Evolutionary conservation across 805 yeast species (phyloP).

Genomic region (Debaryomyces prosopidis): DNA sequence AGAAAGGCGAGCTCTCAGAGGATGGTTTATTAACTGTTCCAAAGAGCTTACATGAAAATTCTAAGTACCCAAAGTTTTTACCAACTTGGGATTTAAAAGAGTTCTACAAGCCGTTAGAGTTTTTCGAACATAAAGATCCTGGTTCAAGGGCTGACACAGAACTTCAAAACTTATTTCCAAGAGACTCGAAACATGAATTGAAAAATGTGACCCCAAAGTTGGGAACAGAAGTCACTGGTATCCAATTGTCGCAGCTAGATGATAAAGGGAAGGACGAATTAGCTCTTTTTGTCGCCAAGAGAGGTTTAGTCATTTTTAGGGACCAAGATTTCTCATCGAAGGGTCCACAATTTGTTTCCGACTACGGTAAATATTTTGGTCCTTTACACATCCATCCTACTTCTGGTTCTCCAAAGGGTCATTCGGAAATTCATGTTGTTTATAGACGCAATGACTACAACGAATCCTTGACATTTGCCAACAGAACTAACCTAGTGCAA

Average conservation of each 20-base stretch:
- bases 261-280: conserved; percentile 63
- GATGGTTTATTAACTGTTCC: conserved; percentile 13
- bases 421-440: conserved; percentile 30
- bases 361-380: conserved; percentile 36
- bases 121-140: conserved; percentile 57
- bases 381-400: conserved; percentile 49
- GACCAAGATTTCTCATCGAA: conserved; percentile 58
- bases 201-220: conserved; percentile 62
- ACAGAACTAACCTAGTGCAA: conserved; percentile 27
- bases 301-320: conserved; percentile 67
- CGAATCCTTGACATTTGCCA: conserved; percentile 11
- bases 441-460: conserved; percentile 21
- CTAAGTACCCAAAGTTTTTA: conserved; percentile 24
- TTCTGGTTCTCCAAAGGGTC: conserved; percentile 34
- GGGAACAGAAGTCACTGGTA: conserved; percentile 64
- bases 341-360: conserved; percentile 32
- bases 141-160: conserved; percentile 59
- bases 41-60: conserved; percentile 13
- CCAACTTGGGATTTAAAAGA: conserved; percentile 39
- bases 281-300: conserved; percentile 63
- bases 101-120: conserved; percentile 49
- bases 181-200: conserved; percentile 22
- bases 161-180: conserved; percentile 50
- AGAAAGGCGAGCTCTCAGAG: not conserved
- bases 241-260: conserved; percentile 56